Conservation (phyloP, 768 basidiomycete genomes). For the Mycena maculata region DNA sequence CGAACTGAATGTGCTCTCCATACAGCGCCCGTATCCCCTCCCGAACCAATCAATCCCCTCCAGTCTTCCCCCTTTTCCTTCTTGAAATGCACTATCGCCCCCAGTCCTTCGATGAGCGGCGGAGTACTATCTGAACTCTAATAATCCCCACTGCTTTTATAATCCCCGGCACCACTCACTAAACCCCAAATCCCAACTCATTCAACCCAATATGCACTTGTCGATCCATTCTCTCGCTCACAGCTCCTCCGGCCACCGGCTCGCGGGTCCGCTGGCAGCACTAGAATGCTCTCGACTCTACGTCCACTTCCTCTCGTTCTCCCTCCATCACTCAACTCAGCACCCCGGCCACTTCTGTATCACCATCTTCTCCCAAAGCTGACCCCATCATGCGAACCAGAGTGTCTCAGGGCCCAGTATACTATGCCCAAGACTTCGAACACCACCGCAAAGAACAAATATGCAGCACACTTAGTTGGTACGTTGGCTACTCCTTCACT, state of each 20-base stretch:
- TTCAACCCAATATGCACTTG: too few relatives aligned
- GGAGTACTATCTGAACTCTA: conserved; percentile 52
- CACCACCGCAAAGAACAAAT: conserved; percentile 66
- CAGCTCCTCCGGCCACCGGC: too few relatives aligned
- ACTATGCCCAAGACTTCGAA: conserved; percentile 41
- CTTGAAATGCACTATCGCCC: conserved; percentile 32
- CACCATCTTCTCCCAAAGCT: conserved; percentile 56
- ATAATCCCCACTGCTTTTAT: too few relatives aligned
- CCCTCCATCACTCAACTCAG: conserved; percentile 59
- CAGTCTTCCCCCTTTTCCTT: conserved; percentile 36
- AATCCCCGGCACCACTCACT: too few relatives aligned
- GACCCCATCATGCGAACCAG: too few relatives aligned
- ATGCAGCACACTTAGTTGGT: conserved; percentile 79
- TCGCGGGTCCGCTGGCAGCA: conserved; percentile 86
- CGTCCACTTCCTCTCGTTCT: conserved; percentile 54
- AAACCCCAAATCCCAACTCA: too few relatives aligned
- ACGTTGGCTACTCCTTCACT: conserved; percentile 45
- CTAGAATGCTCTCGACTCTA: conserved; percentile 62
- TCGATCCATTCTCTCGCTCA: too few relatives aligned
- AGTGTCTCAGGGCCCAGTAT: conserved; percentile 35
- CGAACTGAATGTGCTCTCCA: conserved; percentile 34
- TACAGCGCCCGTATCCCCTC: conserved; percentile 39
- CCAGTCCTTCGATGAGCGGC: conserved; percentile 47
- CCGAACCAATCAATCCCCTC: conserved; percentile 40
- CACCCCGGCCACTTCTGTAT: conserved; percentile 68